Conservation (phyloP, 176 grass and related monocot genomes). For the Chrysopogon serrulatus region DNA sequence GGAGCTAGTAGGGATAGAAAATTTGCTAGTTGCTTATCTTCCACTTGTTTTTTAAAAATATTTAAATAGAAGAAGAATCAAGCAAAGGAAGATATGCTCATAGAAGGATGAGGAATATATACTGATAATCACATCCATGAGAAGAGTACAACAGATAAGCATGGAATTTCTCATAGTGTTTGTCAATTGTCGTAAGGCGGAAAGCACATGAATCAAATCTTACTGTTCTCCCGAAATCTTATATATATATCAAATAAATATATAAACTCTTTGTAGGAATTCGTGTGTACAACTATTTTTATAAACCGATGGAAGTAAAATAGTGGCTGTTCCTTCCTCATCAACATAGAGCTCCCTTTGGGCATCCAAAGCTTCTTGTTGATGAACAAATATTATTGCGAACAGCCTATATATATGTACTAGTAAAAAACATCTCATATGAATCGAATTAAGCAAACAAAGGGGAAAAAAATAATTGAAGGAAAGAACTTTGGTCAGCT, state of each 20-base stretch:
- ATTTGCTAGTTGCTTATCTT: constrained; percentile 22
- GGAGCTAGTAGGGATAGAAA: constrained; percentile 13
- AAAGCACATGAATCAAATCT: constrained; percentile 36
- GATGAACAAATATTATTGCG: constrained; percentile 39
- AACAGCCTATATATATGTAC: constrained; percentile 57
- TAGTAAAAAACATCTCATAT: constrained; percentile 46
- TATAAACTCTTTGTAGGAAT: constrained; percentile 35
- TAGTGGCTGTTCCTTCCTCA: constrained; percentile 46
- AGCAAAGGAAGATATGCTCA: constrained; percentile 21
- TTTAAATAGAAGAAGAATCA: constrained; percentile 11
- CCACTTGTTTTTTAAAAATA: constrained; percentile 13
- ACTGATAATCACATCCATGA: neutral
- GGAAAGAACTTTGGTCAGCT: constrained; percentile 90
- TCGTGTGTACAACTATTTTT: constrained; percentile 48
- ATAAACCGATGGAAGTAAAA: constrained; percentile 41
- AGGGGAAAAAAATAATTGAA: constrained; percentile 72
- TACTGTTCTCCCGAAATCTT: neutral
- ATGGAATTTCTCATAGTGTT: constrained; percentile 5
- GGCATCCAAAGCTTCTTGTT: constrained; percentile 52
- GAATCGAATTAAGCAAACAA: constrained; percentile 70
- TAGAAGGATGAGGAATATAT: constrained; percentile 38
- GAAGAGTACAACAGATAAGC: constrained; percentile 26
- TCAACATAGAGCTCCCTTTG: constrained; percentile 74
- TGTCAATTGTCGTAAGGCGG: neutral
- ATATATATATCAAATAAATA: constrained; percentile 25